Evolutionary conservation across 371 early-diverging fungal genomes (phyloP).

Genomic region (Quaeritorhiza haematococci): DNA sequence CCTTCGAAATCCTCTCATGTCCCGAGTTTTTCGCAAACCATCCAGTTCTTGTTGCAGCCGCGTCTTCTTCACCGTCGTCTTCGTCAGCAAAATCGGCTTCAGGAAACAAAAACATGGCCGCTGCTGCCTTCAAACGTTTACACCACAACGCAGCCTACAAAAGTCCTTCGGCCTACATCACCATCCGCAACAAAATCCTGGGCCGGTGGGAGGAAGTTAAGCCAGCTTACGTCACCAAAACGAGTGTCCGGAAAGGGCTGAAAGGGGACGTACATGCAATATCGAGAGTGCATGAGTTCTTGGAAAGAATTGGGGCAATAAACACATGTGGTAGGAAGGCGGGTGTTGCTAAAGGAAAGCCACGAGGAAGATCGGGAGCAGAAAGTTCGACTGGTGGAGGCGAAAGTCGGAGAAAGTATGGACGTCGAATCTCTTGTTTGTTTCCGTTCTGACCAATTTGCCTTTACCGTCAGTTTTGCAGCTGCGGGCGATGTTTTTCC

Average conservation of each 20-base stretch:
- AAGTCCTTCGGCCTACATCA: slow-evolving; percentile 81
- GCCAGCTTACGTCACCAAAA: slow-evolving; percentile 73
- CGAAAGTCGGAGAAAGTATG: slow-evolving; percentile 28
- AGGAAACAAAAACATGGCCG: neutral
- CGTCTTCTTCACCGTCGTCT: neutral
- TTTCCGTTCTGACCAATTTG: slow-evolving; percentile 33
- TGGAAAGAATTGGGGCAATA: slow-evolving; percentile 76
- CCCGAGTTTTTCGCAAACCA: slow-evolving; percentile 24
- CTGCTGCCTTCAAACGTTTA: neutral
- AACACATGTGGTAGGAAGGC: slow-evolving; percentile 40
- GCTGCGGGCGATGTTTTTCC: too few relatives aligned
- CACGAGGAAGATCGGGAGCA: neutral
- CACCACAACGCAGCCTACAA: neutral
- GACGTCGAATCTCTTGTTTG: neutral
- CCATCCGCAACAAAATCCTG: slow-evolving; percentile 80
- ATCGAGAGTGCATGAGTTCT: slow-evolving; percentile 76
- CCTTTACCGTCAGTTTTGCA: too few relatives aligned
- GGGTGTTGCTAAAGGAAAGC: neutral
- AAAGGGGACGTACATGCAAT: slow-evolving; percentile 91
- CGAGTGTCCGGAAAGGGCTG: slow-evolving; percentile 60
- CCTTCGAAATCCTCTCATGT: slow-evolving; percentile 12
- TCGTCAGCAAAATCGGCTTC: neutral
- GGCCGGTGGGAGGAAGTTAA: slow-evolving; percentile 59
- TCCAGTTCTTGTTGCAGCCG: neutral
- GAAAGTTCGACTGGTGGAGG: too few relatives aligned